Evolutionary conservation across 495 filamentous ascomycete genomes (phyloP), one percentile per base, ranked within the genome.

Genomic region (Aspergillus bridgeri): DNA sequence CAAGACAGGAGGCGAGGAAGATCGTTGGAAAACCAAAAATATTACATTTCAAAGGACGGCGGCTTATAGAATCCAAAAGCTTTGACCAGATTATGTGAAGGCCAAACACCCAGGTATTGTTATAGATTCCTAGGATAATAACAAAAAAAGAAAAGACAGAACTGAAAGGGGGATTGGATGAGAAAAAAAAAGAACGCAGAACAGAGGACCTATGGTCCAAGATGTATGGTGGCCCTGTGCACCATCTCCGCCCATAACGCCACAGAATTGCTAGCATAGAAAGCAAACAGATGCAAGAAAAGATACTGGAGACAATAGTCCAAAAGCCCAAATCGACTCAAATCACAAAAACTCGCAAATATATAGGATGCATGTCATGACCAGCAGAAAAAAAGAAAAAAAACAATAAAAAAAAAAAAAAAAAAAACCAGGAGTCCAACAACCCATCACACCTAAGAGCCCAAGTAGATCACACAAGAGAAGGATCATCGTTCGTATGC

Each of bases 401-500:
- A n/a, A n/a, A n/a, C n/a, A n/a, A n/a, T n/a, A 29, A 52, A 51
- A 51, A 53, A 58, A n/a, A n/a, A n/a, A n/a, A n/a, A n/a, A 46
- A 54, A 56, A 29, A 25, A 62, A 56, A 50, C 50, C 52, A 27
- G 33, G 42, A 38, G 33, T 13, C 33, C 33, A 58, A 59, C 47
- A 56, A 43, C 27, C 58, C 48, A 42, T 59, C 60, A 51, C 58
- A 60, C 52, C 58, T 22, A 60, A 27, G 43, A 63, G 42, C 48
- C 53, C 38, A 53, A 59, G 56, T 27, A 57, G 47, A 49, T 46
- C 48, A 54, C 49, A 49, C 42, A 57, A 47, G 55, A 60, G 19
- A 25, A 57, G 33, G 33, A 38, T 38, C 33, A 60, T 64, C 59
- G 58, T 62, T 67, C 61, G 54, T 64, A 64, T 67, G 61, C 61